Base-by-base conservation (phyloP, 2,329 filamentous ascomycete genomes). In the Alternaria angustiovoidea region DNA sequence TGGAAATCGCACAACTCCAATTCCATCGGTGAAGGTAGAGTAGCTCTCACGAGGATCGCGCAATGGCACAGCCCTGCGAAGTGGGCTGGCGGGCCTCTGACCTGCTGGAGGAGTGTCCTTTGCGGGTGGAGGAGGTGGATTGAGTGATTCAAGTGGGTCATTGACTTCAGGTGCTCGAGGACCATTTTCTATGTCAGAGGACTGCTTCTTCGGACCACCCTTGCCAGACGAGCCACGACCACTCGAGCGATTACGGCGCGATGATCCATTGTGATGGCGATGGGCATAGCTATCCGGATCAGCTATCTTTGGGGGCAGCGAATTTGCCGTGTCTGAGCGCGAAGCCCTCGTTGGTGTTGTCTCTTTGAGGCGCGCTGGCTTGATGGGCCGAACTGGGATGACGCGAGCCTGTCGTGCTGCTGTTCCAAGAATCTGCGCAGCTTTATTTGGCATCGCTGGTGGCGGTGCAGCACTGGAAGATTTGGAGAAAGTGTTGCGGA, bases 121-220 rank as follows among this genome's bases (percentile, higher is more conserved):
- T 14, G 76, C 71, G 6, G 80, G 80, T 20, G 81, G 81, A 2
- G 80, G 81, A 5, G 81, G 80, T 12, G 80, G 72, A 9, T 55
- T 32, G 8, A 57, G 52, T 20, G 60, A 63, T n/a, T 66, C 65
- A 18, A 59, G 54, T 1, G 66, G 64, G 5, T 54, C 26, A 5
- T 48, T 57, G 18, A 49, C 9, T n/a, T 42, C 11, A 4, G 44
- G 22, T 18, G 47, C 39, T 8, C 39, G 60, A 6, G 54, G 51
- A 14, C 18, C 48, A 7, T 61, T 56, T 42, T 61, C 57, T 34
- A 28, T 42, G 38, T 58, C 46, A n/a, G 39, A 28, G 16, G 54
- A 54, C 22, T 61, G 55, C 30, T 55, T 54, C 26, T 18, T 57
- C 18, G 9, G n/a, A 14, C 57, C 61, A 22, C 51, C 54, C 51